Base-by-base conservation (phyloP, 2,329 filamentous ascomycete species). In the Colletotrichum incanum region DNA sequence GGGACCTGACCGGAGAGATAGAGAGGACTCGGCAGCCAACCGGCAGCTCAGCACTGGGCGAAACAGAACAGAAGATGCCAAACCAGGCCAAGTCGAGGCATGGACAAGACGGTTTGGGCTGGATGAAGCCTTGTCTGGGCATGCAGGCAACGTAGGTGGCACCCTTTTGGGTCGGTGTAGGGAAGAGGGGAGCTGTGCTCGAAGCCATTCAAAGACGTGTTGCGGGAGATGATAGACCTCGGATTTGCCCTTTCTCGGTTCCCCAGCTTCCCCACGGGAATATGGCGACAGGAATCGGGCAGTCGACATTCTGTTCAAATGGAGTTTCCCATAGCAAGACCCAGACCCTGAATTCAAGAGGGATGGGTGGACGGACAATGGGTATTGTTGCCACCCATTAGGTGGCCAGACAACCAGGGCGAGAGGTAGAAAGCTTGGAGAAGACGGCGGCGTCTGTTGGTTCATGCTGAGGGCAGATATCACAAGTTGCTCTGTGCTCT, bases 141-240 rank as follows among this genome's bases (percentile, higher is more conserved):
- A 67, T 62, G 67, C 67, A 62, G 37, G 49, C 55, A 71, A 71
- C 61, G 67, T 71, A 71, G 7, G 61, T 73, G 71, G 67, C 67
- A 73, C 49, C 56, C 41, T 1, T 39, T 56, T 56, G 11, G 47
- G 34, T 16, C 49, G 67, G 49, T 58, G 59, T 71, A 49, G 45
- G 39, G 20, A 59, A 45, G 37, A 60, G 54, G 45, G 65, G 18
- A 68, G 58, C 14, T 52, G 20, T 23, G 34, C 39, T n/a, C 26
- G 52, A 49, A 55, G 54, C 16, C 67, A 62, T 62, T 62, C 49
- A 49, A n/a, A 62, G 52, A 56, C 45, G 49, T 49, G 49, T 49
- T 34, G 41, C 41, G 54, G 60, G 41, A 41, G 26, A 41, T 18
- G 59, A 72, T 31, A 23, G 54, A 37, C 52, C 20, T 65, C 49